Evolutionary conservation across 23 red algal species (phyloP), one percentile per base, ranked within the genome.

Genomic region (Gracilaria caudata): DNA sequence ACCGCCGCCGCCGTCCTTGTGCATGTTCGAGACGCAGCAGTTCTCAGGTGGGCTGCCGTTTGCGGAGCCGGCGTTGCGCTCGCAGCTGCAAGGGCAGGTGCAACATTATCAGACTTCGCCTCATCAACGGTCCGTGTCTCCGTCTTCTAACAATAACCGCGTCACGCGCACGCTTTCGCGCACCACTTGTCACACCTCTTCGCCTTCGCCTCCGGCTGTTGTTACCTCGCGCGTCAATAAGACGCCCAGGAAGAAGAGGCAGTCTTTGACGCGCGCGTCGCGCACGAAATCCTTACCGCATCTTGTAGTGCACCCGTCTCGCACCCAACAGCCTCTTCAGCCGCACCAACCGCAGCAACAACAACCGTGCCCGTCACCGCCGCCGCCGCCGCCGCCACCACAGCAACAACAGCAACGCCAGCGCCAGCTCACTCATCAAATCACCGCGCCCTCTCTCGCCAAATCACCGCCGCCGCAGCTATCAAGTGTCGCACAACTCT

Each of bases 111-210:
- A 24, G 29, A 29, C 29, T 24, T 30, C 61, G 61, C 29, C 30
- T 8, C 25, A 36, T 24, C 61, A 4, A 8, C 61, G 61, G 1
- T 66, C 61, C 61, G 61, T 66, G 30, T 75, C 70, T 7, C 70
- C 70, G 5, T 75, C 70, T 4, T 75, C 70, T 43, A 75, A 75
- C 38, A 75, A 49, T 75, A 43, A 75, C 19, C 70, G 70, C 37
- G 70, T 75, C 70, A 66, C 70, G 70, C 43, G 21, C 38, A 75
- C 19, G 12, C 29, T 75, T 75, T 46, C 70, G 39, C 38, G 24
- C 70, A 41, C 70, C 40, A 47, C 19, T 26, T 43, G 70, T 49
- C 37, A 75, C 70, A 49, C 70, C 2, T 75, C 70, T 3, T 47
- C 70, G 14, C 70, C 70, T 1, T 7, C 70, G 25, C 40, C n/a